Percentiles rank a stretch among this genome's conserved stretches.
phyloP scores from a whole-genome alignment of 768 basidiomycete species.

The Pleurotus cornucopiae region DNA sequence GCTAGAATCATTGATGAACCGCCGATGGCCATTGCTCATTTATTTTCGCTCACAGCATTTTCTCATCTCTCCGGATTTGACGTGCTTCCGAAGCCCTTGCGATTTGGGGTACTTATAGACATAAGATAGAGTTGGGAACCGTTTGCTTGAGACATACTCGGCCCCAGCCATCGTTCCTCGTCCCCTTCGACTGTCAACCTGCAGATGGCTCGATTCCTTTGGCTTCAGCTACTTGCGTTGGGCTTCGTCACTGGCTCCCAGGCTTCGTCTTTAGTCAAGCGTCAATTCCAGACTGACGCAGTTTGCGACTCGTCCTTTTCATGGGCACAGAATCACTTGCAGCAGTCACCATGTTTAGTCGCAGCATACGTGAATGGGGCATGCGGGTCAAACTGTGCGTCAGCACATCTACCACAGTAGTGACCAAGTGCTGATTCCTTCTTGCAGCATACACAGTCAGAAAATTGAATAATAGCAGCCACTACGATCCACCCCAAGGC shows the following conservation, averaged over 20 bases:
- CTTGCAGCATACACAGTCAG: neutral
- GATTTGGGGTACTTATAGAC: slow-evolving; percentile 1
- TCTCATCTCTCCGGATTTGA: neutral
- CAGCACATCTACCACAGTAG: too few relatives aligned
- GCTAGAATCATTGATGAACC: too few relatives aligned
- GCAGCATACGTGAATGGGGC: slow-evolving; percentile 9
- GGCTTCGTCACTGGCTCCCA: neutral
- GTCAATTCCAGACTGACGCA: slow-evolving; percentile 7
- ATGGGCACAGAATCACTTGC: slow-evolving; percentile 3
- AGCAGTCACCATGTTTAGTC: slow-evolving; percentile 9
- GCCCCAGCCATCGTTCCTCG: neutral
- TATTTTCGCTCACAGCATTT: too few relatives aligned
- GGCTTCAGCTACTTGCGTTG: neutral
- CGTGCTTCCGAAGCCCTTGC: neutral
- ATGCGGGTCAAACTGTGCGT: slow-evolving; percentile 7
- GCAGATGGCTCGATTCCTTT: too few relatives aligned
- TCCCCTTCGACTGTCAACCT: neutral
- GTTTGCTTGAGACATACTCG: neutral
- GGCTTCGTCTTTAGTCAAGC: neutral
- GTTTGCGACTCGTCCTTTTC: slow-evolving; percentile 2
- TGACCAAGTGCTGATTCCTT: neutral
- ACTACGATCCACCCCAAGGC: slow-evolving; percentile 2
- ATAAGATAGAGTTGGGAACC: neutral
- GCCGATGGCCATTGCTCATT: too few relatives aligned
- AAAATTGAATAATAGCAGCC: neutral